These are phyloP conservation scores for Linum usitatissimum DNA, from an alignment of 345 rosid species.

Conservation along the genomic window DNA sequence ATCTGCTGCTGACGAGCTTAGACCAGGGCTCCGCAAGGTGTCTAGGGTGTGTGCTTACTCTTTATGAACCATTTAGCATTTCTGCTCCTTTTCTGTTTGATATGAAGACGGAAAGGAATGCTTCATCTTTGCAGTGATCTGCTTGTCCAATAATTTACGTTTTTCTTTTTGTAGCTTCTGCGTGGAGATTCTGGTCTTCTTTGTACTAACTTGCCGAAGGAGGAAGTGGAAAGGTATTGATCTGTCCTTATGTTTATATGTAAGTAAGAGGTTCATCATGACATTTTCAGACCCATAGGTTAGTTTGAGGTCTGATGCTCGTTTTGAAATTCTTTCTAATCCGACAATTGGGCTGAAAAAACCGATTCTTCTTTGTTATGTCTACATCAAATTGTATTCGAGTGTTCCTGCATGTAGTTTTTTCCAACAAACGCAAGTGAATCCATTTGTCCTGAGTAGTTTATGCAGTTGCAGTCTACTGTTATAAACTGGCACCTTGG, in stretches of 20 bases:
- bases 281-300: no score
- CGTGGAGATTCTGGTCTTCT: slow-evolving; percentile 74
- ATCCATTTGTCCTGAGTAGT: not conserved
- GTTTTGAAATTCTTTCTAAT: no score
- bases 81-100: not conserved
- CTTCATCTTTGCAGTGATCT: not conserved
- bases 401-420: not conserved
- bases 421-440: not conserved
- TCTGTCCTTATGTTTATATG: not conserved
- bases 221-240: slow-evolving; percentile 70
- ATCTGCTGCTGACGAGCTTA: slow-evolving; percentile 68
- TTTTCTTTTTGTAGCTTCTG: slow-evolving; percentile 39
- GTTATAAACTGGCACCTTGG: not conserved
- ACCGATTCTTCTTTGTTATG: not conserved
- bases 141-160: not conserved
- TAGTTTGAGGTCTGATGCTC: no score
- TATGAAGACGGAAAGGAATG: not conserved
- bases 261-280: no score
- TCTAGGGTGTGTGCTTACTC: slow-evolving; percentile 46
- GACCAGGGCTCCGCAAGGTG: slow-evolving; percentile 58
- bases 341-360: no score
- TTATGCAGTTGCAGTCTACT: not conserved
- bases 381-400: not conserved
- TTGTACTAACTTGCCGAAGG: slow-evolving; percentile 66
- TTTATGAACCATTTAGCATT: not conserved